These are phyloP conservation scores for Fusarium begoniae DNA, from an alignment of 2,329 filamentous ascomycete species.

Conservation along the genomic window DNA sequence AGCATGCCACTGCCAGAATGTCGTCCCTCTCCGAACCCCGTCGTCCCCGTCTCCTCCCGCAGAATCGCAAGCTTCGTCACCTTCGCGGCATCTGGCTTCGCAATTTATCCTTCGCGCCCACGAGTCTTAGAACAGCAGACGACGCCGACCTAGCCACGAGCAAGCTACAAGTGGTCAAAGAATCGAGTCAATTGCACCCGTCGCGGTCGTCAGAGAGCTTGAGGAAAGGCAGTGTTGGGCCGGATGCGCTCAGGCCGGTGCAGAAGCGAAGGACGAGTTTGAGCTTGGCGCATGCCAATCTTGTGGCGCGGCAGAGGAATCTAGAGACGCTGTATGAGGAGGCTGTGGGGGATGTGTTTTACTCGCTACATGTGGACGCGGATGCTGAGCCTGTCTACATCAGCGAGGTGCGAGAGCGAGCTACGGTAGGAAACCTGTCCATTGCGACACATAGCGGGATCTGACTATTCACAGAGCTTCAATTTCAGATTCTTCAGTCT, in stretches of 20 bases:
- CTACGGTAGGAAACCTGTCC: conserved; percentile 63
- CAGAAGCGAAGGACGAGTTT: conserved; percentile 59
- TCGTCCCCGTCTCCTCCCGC: conserved; percentile 64
- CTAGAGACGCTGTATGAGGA: conserved; percentile 77
- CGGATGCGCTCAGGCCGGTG: conserved; percentile 51
- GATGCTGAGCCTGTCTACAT: conserved; percentile 83
- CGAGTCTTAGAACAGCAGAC: conserved; percentile 75
- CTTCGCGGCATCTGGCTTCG: conserved; percentile 87
- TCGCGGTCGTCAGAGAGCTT: conserved; percentile 65
- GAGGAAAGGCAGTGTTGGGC: conserved; percentile 44
- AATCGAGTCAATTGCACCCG: conserved; percentile 60
- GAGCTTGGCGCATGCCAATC: conserved; percentile 57
- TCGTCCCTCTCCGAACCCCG: conserved; percentile 51
- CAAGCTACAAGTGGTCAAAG: conserved; percentile 67
- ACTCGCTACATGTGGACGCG: conserved; percentile 78
- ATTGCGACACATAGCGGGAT: background rate
- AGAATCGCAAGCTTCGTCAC: conserved; percentile 91
- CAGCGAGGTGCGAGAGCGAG: conserved; percentile 80
- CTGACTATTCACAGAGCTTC: conserved; percentile 69
- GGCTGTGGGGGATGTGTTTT: conserved; percentile 87
- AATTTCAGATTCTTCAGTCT: conserved; percentile 89
- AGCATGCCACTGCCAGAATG: conserved; percentile 43
- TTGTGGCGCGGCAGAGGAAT: conserved; percentile 72
- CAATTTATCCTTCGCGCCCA: conserved; percentile 76
- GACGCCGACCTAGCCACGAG: conserved; percentile 77